These are phyloP conservation scores for Zygoascus ofunaensis DNA, from an alignment of 805 yeast species.

Conservation along the genomic window DNA sequence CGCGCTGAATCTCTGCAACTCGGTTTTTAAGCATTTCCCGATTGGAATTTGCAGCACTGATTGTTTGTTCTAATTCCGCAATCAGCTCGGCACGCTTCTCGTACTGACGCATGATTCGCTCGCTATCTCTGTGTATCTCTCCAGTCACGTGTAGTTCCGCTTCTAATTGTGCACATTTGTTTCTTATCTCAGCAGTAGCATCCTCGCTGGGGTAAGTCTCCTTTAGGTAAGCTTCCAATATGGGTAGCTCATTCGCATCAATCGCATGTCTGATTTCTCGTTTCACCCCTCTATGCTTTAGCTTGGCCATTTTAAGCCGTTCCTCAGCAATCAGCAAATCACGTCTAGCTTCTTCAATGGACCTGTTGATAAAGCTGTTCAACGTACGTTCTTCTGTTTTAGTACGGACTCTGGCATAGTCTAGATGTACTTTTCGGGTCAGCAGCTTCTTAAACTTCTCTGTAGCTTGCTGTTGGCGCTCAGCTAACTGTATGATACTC, in stretches of 20 bases:
- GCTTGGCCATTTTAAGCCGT: not conserved
- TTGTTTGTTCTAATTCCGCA: slow-evolving; percentile 25
- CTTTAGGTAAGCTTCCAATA: not conserved
- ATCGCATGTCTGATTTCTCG: not conserved
- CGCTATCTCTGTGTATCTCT: not conserved
- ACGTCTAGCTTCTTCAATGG: not conserved
- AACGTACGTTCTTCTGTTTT: not conserved
- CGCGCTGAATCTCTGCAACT: slow-evolving; percentile 32
- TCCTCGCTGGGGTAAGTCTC: not conserved
- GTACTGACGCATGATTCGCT: slow-evolving; percentile 25
- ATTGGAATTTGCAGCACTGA: slow-evolving; percentile 1
- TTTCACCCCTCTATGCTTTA: not conserved
- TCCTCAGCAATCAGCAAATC: not conserved
- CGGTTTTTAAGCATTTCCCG: slow-evolving; percentile 27
- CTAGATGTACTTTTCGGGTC: not conserved
- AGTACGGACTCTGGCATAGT: not conserved
- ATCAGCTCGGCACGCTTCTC: slow-evolving; percentile 36
- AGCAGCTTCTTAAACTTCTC: not conserved
- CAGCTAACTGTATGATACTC: not conserved
- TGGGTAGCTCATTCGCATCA: not conserved
- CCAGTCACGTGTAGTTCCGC: not conserved
- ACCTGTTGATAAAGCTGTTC: not conserved
- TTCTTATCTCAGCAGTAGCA: not conserved
- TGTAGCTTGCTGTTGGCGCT: not conserved
- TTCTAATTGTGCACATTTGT: not conserved